Evolutionary conservation across 176 grass and related monocot genomes (phyloP), one percentile per base, ranked within the genome.

Genomic region (Otatea glauca): DNA sequence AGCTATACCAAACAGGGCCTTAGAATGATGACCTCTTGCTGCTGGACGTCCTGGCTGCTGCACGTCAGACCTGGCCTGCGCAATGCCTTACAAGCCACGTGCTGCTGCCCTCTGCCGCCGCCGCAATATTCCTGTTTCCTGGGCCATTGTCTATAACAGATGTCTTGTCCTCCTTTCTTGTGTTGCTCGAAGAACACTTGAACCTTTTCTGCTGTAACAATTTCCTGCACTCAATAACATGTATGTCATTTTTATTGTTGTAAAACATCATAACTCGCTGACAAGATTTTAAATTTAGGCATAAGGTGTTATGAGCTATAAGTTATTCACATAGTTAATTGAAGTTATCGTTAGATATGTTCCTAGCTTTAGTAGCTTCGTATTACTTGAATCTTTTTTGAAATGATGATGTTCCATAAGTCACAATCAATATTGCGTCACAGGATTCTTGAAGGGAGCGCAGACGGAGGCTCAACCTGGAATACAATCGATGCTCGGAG

Each of bases 381-480:
- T 21, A 23, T 58, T 53, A 5, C 60, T 82, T 44, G 17, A 70
- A 58, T 39, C 37, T 43, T 60, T 10, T 58, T 60, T 24, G 23
- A 64, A 72, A 63, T 29, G 68, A 32, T 54, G 32, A 86, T 54
- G 39, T 72, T 72, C 34, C 48, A 38, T 61, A 39, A 86, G 21
- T 60, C 53, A 74, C 20, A 44, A 79, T 10, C 53, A 76, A 56
- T 71, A 69, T 69, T 72, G 49, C 25, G 15, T 77, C 41, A 17
- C 85, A 95, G 96, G 93, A 82, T 98, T 89, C 75, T 98, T 20
- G 96, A 98, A 88, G 89, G 89, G 44, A 98, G 93, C 13, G 6
- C 70, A 77, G 85, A 92, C 20, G 91, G 73, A 87, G 91, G 93
- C 65, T 95, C 87, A 43, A 92, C 80, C 63, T 99, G 93, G 96